Conservation (phyloP, 2,329 filamentous ascomycete species). For the Fusarium sulawesiense region DNA sequence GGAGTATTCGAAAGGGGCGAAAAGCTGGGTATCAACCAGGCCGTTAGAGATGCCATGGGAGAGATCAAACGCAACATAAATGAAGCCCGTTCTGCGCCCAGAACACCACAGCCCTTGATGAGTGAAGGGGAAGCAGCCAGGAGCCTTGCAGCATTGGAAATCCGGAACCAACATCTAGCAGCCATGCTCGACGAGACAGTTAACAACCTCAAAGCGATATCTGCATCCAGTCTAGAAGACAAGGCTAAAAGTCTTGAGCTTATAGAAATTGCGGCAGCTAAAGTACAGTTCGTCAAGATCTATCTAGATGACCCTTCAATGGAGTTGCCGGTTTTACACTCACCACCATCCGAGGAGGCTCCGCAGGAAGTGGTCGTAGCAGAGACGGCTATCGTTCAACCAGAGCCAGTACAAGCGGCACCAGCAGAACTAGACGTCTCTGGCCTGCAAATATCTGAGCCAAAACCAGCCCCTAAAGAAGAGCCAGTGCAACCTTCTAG, state of each 20-base stretch:
- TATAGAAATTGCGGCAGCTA: slow-evolving; percentile 70
- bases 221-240: slow-evolving; percentile 61
- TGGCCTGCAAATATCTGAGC: slow-evolving; percentile 35
- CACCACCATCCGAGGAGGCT: slow-evolving; percentile 27
- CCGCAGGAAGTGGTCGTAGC: slow-evolving; percentile 25
- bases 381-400: slow-evolving; percentile 20
- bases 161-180: slow-evolving; percentile 74
- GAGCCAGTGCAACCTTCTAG: slow-evolving; percentile 10
- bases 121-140: slow-evolving; percentile 50
- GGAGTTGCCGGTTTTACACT: slow-evolving; percentile 55
- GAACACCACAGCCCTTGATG: slow-evolving; percentile 52
- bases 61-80: slow-evolving; percentile 84
- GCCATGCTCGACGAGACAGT: slow-evolving; percentile 76
- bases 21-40: slow-evolving; percentile 82
- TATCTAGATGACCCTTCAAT: slow-evolving; percentile 69
- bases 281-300: slow-evolving; percentile 72
- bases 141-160: slow-evolving; percentile 66
- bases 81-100: slow-evolving; percentile 60
- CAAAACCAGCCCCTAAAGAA: slow-evolving; percentile 2
- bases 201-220: slow-evolving; percentile 69
- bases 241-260: slow-evolving; percentile 62
- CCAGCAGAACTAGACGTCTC: slow-evolving; percentile 31
- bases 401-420: slow-evolving; percentile 23
- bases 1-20: slow-evolving; percentile 79
- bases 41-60: slow-evolving; percentile 81